Percentiles rank a stretch among this genome's conserved stretches.
Evolutionary conservation across 2,329 filamentous ascomycete species (phyloP).

Genomic region (Fusarium neocosmosporiellum): DNA sequence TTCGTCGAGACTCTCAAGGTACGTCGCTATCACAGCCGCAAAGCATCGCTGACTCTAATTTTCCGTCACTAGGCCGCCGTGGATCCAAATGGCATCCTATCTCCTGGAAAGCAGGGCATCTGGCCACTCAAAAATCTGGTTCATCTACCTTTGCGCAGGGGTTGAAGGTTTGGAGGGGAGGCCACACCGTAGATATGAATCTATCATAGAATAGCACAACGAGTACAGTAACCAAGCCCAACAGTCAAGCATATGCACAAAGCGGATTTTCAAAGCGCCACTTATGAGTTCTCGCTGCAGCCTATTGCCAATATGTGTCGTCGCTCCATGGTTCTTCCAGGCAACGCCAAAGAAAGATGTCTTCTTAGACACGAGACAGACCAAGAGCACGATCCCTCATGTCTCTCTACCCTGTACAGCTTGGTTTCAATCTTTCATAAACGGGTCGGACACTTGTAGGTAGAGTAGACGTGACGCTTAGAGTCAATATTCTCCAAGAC

Average conservation of each 20-base stretch:
- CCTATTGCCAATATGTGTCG: background rate
- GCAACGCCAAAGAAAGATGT: background rate
- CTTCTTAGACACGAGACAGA: background rate
- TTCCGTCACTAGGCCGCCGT: background rate
- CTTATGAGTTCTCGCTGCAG: background rate
- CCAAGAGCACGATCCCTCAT: background rate
- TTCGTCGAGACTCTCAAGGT: conserved; percentile 7
- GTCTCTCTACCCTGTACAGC: background rate
- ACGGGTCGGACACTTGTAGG: background rate
- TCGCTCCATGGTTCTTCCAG: background rate
- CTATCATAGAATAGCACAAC: background rate
- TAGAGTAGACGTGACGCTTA: background rate
- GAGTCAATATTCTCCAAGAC: background rate
- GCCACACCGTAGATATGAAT: background rate
- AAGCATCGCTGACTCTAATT: background rate
- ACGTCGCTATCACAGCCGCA: background rate
- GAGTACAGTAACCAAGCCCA: background rate
- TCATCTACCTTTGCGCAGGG: background rate
- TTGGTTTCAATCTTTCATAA: background rate
- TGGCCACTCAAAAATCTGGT: background rate
- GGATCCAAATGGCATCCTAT: conserved; percentile 5
- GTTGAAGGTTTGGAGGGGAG: background rate
- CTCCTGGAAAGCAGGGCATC: conserved; percentile 8
- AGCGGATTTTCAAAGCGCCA: background rate
- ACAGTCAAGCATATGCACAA: background rate